These are phyloP conservation scores for Malassezia dermatis DNA, from an alignment of 1,284 basidiomycete genomes.

Conservation along the genomic window DNA sequence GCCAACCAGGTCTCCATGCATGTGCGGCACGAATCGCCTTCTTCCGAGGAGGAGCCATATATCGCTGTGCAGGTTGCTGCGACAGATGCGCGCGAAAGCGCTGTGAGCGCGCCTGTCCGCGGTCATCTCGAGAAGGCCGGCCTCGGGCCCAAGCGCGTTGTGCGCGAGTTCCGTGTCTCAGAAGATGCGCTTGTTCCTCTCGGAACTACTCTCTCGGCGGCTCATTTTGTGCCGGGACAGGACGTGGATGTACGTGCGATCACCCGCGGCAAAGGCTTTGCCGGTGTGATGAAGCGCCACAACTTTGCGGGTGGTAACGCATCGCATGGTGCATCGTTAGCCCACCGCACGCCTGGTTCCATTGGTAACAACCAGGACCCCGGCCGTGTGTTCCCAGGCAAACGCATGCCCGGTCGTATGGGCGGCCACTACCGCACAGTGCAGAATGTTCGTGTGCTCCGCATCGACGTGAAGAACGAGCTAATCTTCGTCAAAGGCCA, in stretches of 20 bases:
- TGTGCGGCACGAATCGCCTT: slow-evolving; percentile 5
- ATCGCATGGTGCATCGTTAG: slow-evolving; percentile 90
- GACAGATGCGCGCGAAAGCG: slow-evolving; percentile 51
- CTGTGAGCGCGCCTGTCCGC: slow-evolving; percentile 71
- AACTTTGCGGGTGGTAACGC: slow-evolving; percentile 82
- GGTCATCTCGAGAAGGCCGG: slow-evolving; percentile 78
- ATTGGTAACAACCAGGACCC: slow-evolving; percentile 85
- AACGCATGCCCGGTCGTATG: slow-evolving; percentile 95
- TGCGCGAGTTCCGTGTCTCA: slow-evolving; percentile 81
- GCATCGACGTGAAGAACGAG: slow-evolving; percentile 73
- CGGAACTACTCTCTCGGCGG: slow-evolving; percentile 76
- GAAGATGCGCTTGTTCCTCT: slow-evolving; percentile 79
- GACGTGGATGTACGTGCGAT: slow-evolving; percentile 86
- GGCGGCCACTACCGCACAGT: slow-evolving; percentile 56
- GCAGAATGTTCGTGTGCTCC: slow-evolving; percentile 74
- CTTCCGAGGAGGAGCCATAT: slow-evolving; percentile 19
- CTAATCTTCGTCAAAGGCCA: slow-evolving; percentile 68
- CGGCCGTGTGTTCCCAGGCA: slow-evolving; percentile 85
- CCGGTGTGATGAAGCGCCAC: slow-evolving; percentile 94
- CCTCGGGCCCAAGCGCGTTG: slow-evolving; percentile 71
- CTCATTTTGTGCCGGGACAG: slow-evolving; percentile 96
- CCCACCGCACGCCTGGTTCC: slow-evolving; percentile 83
- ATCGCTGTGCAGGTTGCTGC: slow-evolving; percentile 50
- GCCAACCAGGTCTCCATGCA: slow-evolving; percentile 30
- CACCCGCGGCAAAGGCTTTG: slow-evolving; percentile 92